Evolutionary conservation across 2,329 filamentous ascomycete genomes (phyloP), one percentile per base, ranked within the genome.

Genomic region (Sphaerulina populicola): DNA sequence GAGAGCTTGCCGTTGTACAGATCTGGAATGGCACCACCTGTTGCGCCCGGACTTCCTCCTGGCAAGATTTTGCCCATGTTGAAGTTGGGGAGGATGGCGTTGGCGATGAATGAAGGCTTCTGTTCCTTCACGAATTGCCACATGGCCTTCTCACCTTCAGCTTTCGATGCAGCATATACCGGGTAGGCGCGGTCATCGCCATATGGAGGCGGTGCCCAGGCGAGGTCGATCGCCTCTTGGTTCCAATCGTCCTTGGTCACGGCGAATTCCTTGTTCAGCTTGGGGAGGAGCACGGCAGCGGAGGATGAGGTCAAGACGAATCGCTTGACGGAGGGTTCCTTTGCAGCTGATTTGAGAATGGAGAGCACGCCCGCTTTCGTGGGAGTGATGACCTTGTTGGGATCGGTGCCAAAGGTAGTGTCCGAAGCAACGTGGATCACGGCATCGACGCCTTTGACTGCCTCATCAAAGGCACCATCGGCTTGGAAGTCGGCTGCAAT

Each of bases 91-190:
- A 64, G 51, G 3, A 65, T 56, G 5, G 69, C 61, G 47, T 76
- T 75, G 14, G 74, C 66, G 4, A 68, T 66, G 54, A 78, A 77
- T 0, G 49, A 30, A 0, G 73, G 71, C 11, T 72, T 69, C 8
- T 71, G 66, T 39, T 74, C 68, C 38, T 68, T 58, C 18, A 74
- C 59, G 58, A 71, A 77, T 37, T 70, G 69, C 72, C 74, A 76
- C 10, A 73, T 60, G 6, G 68, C 69, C 27, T 69, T 69, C 60
- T 78, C 76, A 0, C 66, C 68, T 52, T 72, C 67, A 0, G 67
- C 70, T 56, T 79, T 79, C 44, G 68, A 69, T 1, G 74, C 74
- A 0, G 66, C 63, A 51, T 78, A 78, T 1, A 73, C 62, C 9
- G 60, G 58, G 44, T 59, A 60, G 52, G 62, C 63, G 6, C 55